These are phyloP conservation scores for Xylaria flabelliformis DNA, from an alignment of 495 filamentous ascomycete genomes.

Conservation along the genomic window DNA sequence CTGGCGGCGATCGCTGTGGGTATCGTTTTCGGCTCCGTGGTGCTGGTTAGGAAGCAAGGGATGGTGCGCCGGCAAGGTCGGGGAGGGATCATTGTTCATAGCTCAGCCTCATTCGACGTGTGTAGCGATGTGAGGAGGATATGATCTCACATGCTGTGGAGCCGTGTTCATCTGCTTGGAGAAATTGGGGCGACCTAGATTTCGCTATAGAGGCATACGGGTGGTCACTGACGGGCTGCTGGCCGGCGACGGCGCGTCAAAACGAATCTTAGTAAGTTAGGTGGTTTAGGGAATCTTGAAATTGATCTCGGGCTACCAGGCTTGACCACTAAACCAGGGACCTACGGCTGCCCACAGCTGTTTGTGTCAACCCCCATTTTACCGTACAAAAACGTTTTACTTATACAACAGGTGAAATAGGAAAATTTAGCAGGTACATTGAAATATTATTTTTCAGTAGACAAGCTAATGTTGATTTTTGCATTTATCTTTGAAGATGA, in stretches of 20 bases:
- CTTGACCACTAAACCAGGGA: background rate
- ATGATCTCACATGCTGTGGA: slow-evolving; percentile 42
- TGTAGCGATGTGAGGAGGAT: slow-evolving; percentile 35
- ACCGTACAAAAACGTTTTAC: too few relatives aligned
- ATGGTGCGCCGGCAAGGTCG: slow-evolving; percentile 59
- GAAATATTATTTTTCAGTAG: too few relatives aligned
- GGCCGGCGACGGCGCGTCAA: slow-evolving; percentile 14
- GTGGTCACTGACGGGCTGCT: background rate
- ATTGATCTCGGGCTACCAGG: background rate
- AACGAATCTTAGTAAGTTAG: background rate
- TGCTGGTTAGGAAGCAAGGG: slow-evolving; percentile 42
- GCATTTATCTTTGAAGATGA: too few relatives aligned
- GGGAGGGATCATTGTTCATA: slow-evolving; percentile 73
- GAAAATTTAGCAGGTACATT: too few relatives aligned
- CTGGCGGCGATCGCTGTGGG: slow-evolving; percentile 32
- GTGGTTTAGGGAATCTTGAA: background rate
- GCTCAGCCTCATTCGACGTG: slow-evolving; percentile 54
- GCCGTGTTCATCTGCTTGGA: slow-evolving; percentile 20
- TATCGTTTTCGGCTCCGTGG: slow-evolving; percentile 39
- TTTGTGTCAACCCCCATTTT: too few relatives aligned
- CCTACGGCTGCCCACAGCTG: background rate
- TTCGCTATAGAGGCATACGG: background rate
- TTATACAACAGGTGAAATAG: too few relatives aligned
- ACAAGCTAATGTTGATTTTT: too few relatives aligned
- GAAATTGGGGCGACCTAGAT: background rate